Evolutionary conservation across 106 monocot species (phyloP).

Genomic region (Agapanthus africanus): DNA sequence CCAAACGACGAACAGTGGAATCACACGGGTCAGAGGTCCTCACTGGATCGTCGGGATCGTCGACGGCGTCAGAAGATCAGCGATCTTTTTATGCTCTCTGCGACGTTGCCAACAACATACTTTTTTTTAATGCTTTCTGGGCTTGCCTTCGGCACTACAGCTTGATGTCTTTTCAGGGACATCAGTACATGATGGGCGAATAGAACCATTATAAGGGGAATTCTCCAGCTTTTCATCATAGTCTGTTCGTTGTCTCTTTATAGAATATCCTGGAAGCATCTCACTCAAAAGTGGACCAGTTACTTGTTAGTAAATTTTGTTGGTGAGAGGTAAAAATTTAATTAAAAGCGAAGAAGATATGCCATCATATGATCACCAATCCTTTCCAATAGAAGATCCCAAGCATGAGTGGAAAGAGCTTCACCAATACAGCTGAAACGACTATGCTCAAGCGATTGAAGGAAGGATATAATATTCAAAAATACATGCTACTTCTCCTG

Average conservation of each 20-base stretch:
- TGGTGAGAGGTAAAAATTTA: no score
- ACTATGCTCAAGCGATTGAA: no score
- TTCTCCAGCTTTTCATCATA: neutral
- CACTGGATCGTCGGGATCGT: no score
- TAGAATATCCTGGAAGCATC: neutral
- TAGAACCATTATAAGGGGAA: neutral
- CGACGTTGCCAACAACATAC: neutral
- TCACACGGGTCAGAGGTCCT: no score
- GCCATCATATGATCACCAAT: no score
- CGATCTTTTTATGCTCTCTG: neutral
- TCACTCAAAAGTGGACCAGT: no score
- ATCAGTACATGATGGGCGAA: neutral
- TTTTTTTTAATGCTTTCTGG: neutral
- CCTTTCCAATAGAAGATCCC: conserved; percentile 7
- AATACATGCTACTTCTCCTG: no score
- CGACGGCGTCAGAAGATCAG: no score
- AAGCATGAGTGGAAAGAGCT: conserved; percentile 1
- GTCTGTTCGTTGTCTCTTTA: neutral
- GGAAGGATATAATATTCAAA: no score
- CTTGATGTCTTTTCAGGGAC: neutral
- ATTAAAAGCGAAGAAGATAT: no score
- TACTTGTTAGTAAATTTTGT: no score
- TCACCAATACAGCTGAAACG: conserved; percentile 5
- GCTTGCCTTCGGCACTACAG: neutral
- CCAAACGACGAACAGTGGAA: no score